These are phyloP conservation scores for Onygena corvina DNA, from an alignment of 2,329 filamentous ascomycete species.

Conservation along the genomic window DNA sequence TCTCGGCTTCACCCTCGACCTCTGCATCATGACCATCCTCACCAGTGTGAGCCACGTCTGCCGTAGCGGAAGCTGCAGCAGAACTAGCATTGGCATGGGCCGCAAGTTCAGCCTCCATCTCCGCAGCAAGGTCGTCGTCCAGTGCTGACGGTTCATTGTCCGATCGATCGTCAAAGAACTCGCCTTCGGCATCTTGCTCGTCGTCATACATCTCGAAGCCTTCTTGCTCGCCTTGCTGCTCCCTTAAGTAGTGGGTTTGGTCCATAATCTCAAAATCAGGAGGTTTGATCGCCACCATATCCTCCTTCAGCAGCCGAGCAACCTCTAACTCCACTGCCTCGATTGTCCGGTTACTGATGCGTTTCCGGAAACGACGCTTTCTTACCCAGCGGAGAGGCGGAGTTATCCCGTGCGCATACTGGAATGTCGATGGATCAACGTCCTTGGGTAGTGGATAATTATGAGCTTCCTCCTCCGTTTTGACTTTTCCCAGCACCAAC, in stretches of 20 bases:
- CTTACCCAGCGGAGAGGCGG: slow-evolving; percentile 78
- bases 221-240: slow-evolving; percentile 35
- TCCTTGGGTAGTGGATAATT: slow-evolving; percentile 58
- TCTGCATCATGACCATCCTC: slow-evolving; percentile 7
- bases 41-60: slow-evolving; percentile 19
- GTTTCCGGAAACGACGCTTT: slow-evolving; percentile 71
- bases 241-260: slow-evolving; percentile 35
- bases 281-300: slow-evolving; percentile 46
- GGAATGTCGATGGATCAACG: slow-evolving; percentile 52
- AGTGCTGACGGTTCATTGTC: slow-evolving; percentile 27
- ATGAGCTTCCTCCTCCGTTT: slow-evolving; percentile 53
- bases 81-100: slow-evolving; percentile 22
- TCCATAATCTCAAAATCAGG: slow-evolving; percentile 56
- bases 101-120: slow-evolving; percentile 35
- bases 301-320: slow-evolving; percentile 58
- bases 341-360: slow-evolving; percentile 69
- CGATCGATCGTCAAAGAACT: slow-evolving; percentile 30
- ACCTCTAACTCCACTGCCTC: slow-evolving; percentile 74
- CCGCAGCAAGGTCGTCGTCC: slow-evolving; percentile 33
- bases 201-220: slow-evolving; percentile 38
- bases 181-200: slow-evolving; percentile 40
- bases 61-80: slow-evolving; percentile 19
- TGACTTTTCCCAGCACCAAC: slow-evolving; percentile 58
- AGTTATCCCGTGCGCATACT: slow-evolving; percentile 75
- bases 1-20: slow-evolving; percentile 12